Base-by-base conservation (phyloP, 2,329 filamentous ascomycete genomes). In the Neofusicoccum parvum region DNA sequence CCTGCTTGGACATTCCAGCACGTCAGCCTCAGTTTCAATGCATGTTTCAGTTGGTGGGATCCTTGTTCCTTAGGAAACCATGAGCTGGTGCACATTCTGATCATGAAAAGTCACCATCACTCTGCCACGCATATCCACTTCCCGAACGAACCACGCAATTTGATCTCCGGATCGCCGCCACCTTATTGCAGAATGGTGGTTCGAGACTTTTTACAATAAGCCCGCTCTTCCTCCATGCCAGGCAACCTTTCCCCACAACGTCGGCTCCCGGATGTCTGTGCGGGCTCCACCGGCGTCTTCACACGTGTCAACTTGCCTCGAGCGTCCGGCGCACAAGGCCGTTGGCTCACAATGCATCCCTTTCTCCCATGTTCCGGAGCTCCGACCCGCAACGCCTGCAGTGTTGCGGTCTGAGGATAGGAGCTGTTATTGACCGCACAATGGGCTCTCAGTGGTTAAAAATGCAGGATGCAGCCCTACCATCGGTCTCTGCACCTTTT, bases 191-290 rank as follows among this genome's bases (percentile, higher is more conserved):
- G 6, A 14, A 6, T 4, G 51, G 27, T 23, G 17, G 36, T 36
- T 46, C 53, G 20, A 58, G 41, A 36, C n/a, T 5, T 32, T 34
- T 7, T 32, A 5, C 17, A 15, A 45, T 12, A 59, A 45, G 37
- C 27, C 41, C 54, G 27, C 54, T 36, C 39, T 17, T 15, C 23
- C 27, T 45, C 39, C 54, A 45, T 32, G 7, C 15, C 39, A 45
- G 39, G 23, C 36, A 46, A 23, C 46, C 27, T 15, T 48, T 48
- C 56, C 56, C 56, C 56, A 48, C 56, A 60, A 48, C 20, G 56
- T n/a, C 56, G 56, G 56, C 54, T 59, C 20, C 39, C 54, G 54
- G 54, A 59, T 59, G 56, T 60, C 56, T 60, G 56, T 60, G 56
- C 56, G 56, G 56, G 56, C 43, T 60, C 56, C 56, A 60, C 56